Percentiles rank a stretch among this genome's conserved stretches.
Conservation (phyloP, 495 filamentous ascomycete genomes). For the Geopyxis carbonaria region DNA sequence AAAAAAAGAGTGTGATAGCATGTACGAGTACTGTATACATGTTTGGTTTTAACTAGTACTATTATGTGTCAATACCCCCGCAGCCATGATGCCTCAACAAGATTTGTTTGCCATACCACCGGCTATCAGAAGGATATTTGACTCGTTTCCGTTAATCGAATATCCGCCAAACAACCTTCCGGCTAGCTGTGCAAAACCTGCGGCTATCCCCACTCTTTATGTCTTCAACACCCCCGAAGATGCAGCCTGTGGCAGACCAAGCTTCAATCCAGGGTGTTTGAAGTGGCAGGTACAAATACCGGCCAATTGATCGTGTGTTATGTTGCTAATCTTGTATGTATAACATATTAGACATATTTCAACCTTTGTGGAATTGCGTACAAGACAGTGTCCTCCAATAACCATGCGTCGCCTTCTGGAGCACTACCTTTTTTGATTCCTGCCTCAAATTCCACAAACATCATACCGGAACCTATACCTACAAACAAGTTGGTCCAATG, state of each 20-base stretch:
- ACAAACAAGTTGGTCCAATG: conserved; percentile 54
- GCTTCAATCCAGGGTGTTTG: conserved; percentile 83
- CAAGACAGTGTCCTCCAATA: conserved; percentile 55
- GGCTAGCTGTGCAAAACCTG: conserved; percentile 36
- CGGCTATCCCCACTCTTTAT: conserved; percentile 48
- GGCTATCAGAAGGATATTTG: conserved; percentile 66
- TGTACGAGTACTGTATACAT: too few species aligned
- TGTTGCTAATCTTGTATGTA: too few species aligned
- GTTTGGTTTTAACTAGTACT: too few species aligned
- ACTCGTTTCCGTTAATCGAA: conserved; percentile 57
- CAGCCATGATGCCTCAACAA: too few species aligned
- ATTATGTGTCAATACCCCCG: too few species aligned
- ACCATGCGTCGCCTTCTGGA: conserved; percentile 83
- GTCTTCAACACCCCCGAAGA: conserved; percentile 56
- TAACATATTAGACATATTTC: conserved; percentile 70
- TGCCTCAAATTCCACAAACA: conserved; percentile 24
- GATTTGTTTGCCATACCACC: conserved; percentile 60
- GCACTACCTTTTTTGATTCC: conserved; percentile 75
- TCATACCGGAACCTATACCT: conserved; percentile 35
- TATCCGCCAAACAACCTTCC: conserved; percentile 70
- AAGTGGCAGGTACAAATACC: conserved; percentile 70
- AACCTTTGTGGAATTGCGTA: conserved; percentile 58
- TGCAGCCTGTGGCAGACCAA: conserved; percentile 46
- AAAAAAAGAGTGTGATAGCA: too few species aligned
- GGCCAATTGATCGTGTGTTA: too few species aligned